A percentile compares a stretch with the other conserved stretches of the same genome.
Evolutionary conservation across 192 early-diverging fungal genomes (phyloP).

Genomic region (Phycomyces blakesleeanus): DNA sequence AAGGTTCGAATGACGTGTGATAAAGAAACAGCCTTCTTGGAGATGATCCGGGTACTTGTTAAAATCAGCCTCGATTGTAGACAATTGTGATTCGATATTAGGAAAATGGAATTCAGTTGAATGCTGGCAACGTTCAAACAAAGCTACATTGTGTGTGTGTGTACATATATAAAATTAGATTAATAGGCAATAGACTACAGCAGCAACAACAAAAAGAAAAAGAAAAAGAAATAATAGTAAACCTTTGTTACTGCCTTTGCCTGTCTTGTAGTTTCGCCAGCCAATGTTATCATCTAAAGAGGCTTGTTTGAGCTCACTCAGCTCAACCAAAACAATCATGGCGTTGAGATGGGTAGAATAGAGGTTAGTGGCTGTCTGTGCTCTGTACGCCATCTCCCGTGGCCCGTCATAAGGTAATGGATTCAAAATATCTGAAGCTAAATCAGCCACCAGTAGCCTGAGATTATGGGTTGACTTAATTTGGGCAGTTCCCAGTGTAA

Average conservation of each 20-base stretch:
- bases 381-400: constrained; percentile 58
- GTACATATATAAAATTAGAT: too few relatives aligned
- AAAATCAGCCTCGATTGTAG: constrained; percentile 51
- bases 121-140: constrained; percentile 60
- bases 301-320: constrained; percentile 15
- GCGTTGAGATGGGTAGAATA: constrained; percentile 63
- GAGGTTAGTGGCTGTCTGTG: constrained; percentile 62
- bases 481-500: constrained; percentile 66
- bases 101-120: constrained; percentile 79
- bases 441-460: constrained; percentile 50
- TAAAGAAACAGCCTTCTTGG: constrained; percentile 68
- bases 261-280: constrained; percentile 28
- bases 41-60: constrained; percentile 16
- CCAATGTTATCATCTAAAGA: constrained; percentile 2
- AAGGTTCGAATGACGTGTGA: constrained; percentile 74
- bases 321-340: constrained; percentile 43
- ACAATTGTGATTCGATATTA: constrained; percentile 60
- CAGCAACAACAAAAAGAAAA: too few relatives aligned
- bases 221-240: too few relatives aligned
- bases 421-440: constrained; percentile 41
- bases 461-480: constrained; percentile 73
- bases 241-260: constrained; percentile 36
- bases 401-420: constrained; percentile 30
- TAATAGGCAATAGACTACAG: too few relatives aligned
- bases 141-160: constrained; percentile 28